phyloP scores from a whole-genome alignment of 768 basidiomycete species.

The Xerocomus potaroensis region DNA sequence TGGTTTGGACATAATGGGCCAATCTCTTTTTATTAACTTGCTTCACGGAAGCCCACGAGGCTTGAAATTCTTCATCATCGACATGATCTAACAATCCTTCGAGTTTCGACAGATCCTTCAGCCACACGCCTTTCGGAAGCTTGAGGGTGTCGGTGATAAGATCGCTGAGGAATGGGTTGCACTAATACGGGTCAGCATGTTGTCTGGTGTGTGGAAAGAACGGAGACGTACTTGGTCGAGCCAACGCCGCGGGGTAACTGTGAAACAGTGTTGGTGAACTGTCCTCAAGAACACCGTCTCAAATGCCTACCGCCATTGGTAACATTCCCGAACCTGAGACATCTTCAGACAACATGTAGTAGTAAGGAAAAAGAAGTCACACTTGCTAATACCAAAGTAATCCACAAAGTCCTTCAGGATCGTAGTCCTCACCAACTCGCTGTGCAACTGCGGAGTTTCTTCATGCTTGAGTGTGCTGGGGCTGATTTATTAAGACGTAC shows the following conservation, averaged over 20 bases:
- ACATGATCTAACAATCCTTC: constrained; percentile 68
- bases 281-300: neutral
- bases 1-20: constrained; percentile 68
- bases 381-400: constrained; percentile 83
- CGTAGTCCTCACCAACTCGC: constrained; percentile 78
- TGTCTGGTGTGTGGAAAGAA: neutral
- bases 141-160: constrained; percentile 84
- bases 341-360: constrained; percentile 11
- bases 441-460: constrained; percentile 59
- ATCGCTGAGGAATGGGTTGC: constrained; percentile 82
- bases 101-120: constrained; percentile 78
- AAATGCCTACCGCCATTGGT: constrained; percentile 79
- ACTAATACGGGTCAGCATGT: constrained; percentile 36
- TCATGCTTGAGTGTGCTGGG: neutral
- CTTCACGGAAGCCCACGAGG: constrained; percentile 82
- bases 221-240: constrained; percentile 61
- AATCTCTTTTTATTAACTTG: constrained; percentile 88
- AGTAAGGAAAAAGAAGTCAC: neutral
- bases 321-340: constrained; percentile 67
- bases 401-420: constrained; percentile 93
- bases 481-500: constrained; percentile 28
- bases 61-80: constrained; percentile 71
- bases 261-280: neutral
- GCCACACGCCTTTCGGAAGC: constrained; percentile 71
- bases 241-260: constrained; percentile 92